A percentile compares a stretch with the other conserved stretches of the same genome.
phyloP scores from a whole-genome alignment of 2,329 filamentous ascomycete genomes.

The Botrytis fabae region DNA sequence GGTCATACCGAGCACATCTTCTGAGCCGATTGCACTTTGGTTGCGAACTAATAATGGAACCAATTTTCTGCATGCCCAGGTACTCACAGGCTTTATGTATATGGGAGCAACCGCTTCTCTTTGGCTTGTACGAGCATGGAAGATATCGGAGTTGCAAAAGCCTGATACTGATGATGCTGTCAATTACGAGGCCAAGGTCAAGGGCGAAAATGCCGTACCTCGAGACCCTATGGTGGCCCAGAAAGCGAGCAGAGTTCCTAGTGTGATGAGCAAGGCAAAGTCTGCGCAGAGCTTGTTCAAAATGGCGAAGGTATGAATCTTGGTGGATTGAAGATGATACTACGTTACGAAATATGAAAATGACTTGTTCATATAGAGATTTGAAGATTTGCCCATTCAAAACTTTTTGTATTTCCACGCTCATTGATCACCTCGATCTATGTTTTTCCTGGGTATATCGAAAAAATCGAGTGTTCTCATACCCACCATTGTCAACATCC shows the following conservation, averaged over 20 bases:
- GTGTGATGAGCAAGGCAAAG: not conserved
- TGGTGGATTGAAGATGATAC: not conserved
- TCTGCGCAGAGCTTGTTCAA: not conserved
- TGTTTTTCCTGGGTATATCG: not conserved
- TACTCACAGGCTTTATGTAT: not conserved
- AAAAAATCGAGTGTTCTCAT: not conserved
- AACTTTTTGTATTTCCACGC: not conserved
- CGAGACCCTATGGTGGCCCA: not conserved
- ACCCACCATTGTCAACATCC: not conserved
- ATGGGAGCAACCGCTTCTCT: not conserved
- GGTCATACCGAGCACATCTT: not conserved
- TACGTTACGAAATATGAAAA: not conserved
- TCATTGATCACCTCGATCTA: not conserved
- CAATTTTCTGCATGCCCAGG: not conserved
- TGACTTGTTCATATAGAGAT: not conserved
- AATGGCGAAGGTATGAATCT: not conserved
- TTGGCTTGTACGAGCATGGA: not conserved
- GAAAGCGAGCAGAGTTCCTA: not conserved
- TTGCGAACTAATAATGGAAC: not conserved
- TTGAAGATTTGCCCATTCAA: not conserved
- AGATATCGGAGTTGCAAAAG: not conserved
- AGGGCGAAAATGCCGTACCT: not conserved
- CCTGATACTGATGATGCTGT: not conserved
- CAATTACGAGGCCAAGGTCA: not conserved
- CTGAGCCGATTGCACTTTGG: not conserved